Evolutionary conservation across 176 grass and related monocot genomes (phyloP), one percentile per base, ranked within the genome.

Genomic region (Eleusine indica): DNA sequence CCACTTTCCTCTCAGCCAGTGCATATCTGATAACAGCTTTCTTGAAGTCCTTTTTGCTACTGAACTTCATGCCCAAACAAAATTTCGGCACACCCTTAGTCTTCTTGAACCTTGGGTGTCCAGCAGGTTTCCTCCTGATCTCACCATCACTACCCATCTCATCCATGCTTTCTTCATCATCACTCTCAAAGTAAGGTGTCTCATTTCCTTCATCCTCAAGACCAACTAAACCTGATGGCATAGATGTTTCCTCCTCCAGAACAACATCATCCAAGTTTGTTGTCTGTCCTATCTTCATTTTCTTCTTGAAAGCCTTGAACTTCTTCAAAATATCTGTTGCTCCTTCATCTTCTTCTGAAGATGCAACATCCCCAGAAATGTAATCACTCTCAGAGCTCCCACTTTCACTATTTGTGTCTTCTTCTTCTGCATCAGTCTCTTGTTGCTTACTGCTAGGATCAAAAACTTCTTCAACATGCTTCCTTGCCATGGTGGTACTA

Each of bases 291-390:
- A 5, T 47, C 43, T 48, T 48, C 0, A 72, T 3, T 1, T 72
- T 72, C 10, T 29, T 72, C 11, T 72, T 28, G 43, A 72, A 72
- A 28, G 44, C 42, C 43, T 48, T 3, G 1, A 28, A 72, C 1
- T 47, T 72, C 3, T 72, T 47, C 1, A 28, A 47, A 28, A 48
- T 48, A 29, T 72, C 21, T 25, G 13, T 11, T 29, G 70, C n/a
- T 29, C 48, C 70, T 12, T 72, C 35, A 39, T 68, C 43, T n/a
- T 72, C 70, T 72, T 72, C 10, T 48, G 70, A 72, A 14, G 42
- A 25, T 47, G 21, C 44, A 12, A 5, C 44, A 2, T 25, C 43
- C 28, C 70, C 44, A 3, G 42, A 10, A 46, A 67, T 30, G 17
- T 67, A 71, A 47, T 71, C 69, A 71, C 69, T 46, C 4, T 71